Evolutionary conservation across 1,139 yeast genomes (phyloP).

Genomic region (Nakaseomyces sp.): DNA sequence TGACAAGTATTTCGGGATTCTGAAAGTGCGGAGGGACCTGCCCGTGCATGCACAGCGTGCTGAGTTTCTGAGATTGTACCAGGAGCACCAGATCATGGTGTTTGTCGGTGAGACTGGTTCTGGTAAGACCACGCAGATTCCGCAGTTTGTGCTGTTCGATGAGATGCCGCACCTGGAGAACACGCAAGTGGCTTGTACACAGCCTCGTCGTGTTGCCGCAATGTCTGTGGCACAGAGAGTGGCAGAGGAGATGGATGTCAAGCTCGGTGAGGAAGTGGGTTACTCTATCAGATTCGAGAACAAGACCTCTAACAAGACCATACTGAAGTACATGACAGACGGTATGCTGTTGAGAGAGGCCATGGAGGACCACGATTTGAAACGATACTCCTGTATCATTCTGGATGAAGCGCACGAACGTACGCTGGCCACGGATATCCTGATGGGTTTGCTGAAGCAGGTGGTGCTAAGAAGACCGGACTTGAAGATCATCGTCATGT

Average conservation of each 20-base stretch:
- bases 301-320: constrained; percentile 68
- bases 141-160: constrained; percentile 89
- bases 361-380: constrained; percentile 85
- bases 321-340: constrained; percentile 94
- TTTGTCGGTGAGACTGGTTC: constrained; percentile 99
- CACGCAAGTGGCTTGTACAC: constrained; percentile 88
- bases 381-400: constrained; percentile 78
- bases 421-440: constrained; percentile 89
- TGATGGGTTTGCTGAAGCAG: constrained; percentile 90
- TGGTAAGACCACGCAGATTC: constrained; percentile 95
- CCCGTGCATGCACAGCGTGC: constrained; percentile 94
- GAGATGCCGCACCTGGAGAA: constrained; percentile 80
- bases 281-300: constrained; percentile 91
- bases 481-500: constrained; percentile 87
- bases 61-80: constrained; percentile 77
- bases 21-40: constrained; percentile 69
- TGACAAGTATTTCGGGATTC: constrained; percentile 63
- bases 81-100: constrained; percentile 86
- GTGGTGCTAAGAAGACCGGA: constrained; percentile 75
- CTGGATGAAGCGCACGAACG: constrained; percentile 98
- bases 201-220: constrained; percentile 96
- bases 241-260: constrained; percentile 92
- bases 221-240: constrained; percentile 96
- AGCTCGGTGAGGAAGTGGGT: constrained; percentile 87
- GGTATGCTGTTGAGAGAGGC: constrained; percentile 98